These are phyloP conservation scores for Calonectria hawksworthii DNA, from an alignment of 2,329 filamentous ascomycete genomes.

Conservation along the genomic window DNA sequence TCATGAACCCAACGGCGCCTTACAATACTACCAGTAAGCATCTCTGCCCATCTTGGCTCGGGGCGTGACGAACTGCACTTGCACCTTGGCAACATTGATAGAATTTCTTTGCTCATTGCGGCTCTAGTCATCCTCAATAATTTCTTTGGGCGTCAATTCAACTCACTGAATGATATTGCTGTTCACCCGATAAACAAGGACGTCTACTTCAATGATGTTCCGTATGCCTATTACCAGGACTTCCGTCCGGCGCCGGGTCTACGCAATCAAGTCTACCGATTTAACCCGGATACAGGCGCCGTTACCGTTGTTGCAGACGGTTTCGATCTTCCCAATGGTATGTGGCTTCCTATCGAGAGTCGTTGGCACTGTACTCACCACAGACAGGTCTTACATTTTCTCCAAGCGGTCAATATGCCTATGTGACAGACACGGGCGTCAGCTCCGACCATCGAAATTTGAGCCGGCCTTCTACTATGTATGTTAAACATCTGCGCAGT, in stretches of 20 bases:
- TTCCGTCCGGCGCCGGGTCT: slow-evolving; percentile 68
- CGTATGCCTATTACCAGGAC: slow-evolving; percentile 71
- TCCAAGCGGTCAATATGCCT: slow-evolving; percentile 64
- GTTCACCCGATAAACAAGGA: slow-evolving; percentile 66
- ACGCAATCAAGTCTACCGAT: slow-evolving; percentile 71
- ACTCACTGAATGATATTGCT: slow-evolving; percentile 71
- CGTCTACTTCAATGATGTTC: slow-evolving; percentile 74
- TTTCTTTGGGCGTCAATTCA: slow-evolving; percentile 72
- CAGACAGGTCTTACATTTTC: slow-evolving; percentile 66
- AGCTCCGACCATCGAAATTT: slow-evolving; percentile 56
- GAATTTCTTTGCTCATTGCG: neutral
- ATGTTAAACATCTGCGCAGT: slow-evolving; percentile 47
- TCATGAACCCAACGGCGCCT: slow-evolving; percentile 52
- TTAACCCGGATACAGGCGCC: slow-evolving; percentile 63
- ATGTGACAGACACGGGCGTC: slow-evolving; percentile 70
- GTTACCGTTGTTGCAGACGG: slow-evolving; percentile 70
- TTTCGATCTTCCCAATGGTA: slow-evolving; percentile 68
- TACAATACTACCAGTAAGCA: slow-evolving; percentile 64
- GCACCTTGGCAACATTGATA: neutral
- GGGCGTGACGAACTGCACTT: too few relatives aligned
- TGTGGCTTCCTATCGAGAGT: neutral
- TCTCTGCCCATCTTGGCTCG: neutral
- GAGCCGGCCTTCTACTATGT: slow-evolving; percentile 57
- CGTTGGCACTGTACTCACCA: neutral
- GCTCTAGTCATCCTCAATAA: slow-evolving; percentile 66